Evolutionary conservation across 2,329 filamentous ascomycete genomes (phyloP), one percentile per base, ranked within the genome.

Genomic region (Fusarium avenaceum): DNA sequence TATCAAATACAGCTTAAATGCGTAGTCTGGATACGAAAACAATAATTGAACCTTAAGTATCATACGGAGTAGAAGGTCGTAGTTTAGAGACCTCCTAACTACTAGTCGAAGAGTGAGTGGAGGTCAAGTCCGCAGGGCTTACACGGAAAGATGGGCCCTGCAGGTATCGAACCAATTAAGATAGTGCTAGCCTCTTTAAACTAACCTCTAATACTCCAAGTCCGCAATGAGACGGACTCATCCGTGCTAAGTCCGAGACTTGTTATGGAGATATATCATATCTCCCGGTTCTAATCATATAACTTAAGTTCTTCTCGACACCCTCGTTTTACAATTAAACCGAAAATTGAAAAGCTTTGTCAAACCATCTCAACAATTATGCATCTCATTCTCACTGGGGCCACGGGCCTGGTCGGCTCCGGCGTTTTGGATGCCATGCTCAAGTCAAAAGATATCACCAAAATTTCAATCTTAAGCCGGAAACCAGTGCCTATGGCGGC

Each of bases 351-450:
- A 17, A 38, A 38, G 8, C 17, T n/a, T 15, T 33, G n/a, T 1
- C 7, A 54, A 14, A 10, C 10, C 10, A 26, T 6, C 28, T 32
- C 17, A 17, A 22, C 2, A 35, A 30, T n/a, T 24, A 70, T 71
- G 67, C 68, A 70, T 63, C 64, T 71, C 35, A 66, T 70, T 5
- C 67, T 70, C 85, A 79, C 68, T 20, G 64, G 68, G 1, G 67
- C 68, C 24, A 70, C 68, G 3, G 67, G 67, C 38, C 60, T 70
- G 3, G 53, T 70, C 14, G 68, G 68, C 24, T 63, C 68, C 2
- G 24, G 67, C 19, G 60, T 70, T 3, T 54, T 70, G 15, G 64
- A 70, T 43, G 64, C 60, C 7, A 69, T 70, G 61, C 60, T 71
- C n/a, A 71, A 69, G 17, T 63, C 59, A 7, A 63, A 66, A 28